Base-by-base conservation (phyloP, 2,329 filamentous ascomycete genomes). In the Sordariomycetes sp. region DNA sequence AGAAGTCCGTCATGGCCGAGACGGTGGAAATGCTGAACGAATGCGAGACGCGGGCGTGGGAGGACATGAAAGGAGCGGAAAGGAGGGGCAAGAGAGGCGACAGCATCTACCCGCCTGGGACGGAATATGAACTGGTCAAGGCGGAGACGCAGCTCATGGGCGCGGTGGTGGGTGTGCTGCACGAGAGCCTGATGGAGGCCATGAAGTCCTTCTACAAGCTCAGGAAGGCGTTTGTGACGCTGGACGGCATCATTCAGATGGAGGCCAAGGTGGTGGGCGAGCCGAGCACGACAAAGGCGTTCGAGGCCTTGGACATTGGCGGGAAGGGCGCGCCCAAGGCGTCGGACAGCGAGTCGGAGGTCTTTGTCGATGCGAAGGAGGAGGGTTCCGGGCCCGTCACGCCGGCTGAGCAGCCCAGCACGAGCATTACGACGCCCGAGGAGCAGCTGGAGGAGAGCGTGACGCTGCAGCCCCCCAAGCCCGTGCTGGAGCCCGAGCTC, bases 191-290 rank as follows among this genome's bases (percentile, higher is more conserved):
- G 47, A 90, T 88, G 0, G 92, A 96, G 55, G 86, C 79, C 12
- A 75, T 96, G 55, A 86, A 82, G 58, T 86, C 86, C 6, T 96
- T 96, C 50, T 93, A 94, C 53, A 94, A 92, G 58, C 60, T 96
- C 46, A 72, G 90, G 41, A 94, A 93, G 54, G 90, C 90, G 0
- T 96, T 84, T 49, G 64, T 86, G 25, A 82, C 86, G 0, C 66
- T 98, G 4, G 83, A 94, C 48, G 70, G 70, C 8, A 84, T 98
- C 36, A 70, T 88, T 50, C 72, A 82, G 39, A 73, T 80, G 21
- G 88, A 94, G 58, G 71, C 71, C 17, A 75, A 70, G 40, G 52
- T 51, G 9, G 11, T 33, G 11, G 46, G 44, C 5, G 46, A 60
- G 6, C 53, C 60, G 28, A 46, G 46, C 11, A 59, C 65, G 51